Evolutionary conservation across 2,329 filamentous ascomycete genomes (phyloP), one percentile per base, ranked within the genome.

Genomic region (Fusarium pseudocircinatum): DNA sequence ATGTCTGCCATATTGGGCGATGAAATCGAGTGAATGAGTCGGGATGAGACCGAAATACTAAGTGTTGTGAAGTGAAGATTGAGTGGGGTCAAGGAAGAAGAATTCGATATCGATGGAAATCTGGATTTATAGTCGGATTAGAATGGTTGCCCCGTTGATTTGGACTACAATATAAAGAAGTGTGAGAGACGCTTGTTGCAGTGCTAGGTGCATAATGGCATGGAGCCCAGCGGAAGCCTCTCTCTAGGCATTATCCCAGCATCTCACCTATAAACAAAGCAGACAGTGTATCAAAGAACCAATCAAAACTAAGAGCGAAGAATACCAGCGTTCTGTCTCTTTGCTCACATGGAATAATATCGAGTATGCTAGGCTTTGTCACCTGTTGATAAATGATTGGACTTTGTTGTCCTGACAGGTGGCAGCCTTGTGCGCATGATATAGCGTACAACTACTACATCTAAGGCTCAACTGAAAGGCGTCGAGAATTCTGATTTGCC

Each of bases 261-360:
- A 13, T 12, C 36, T 37, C 3, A 13, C 30, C 36, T 37, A 34
- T 18, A n/a, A 47, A 74, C 47, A 73, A 71, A 73, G 50, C 22
- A 60, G 14, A 39, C 13, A 67, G 1, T 26, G n/a, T 13, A 16
- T 67, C 22, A 60, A 67, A 70, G 42, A 22, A 1, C 70, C 70
- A 67, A 68, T 60, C 26, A 57, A 22, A 39, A 11, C 2, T 2
- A 3, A 4, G 49, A 15, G 12, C 24, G 57, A 43, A 44, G 6
- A 43, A 26, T 16, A 15, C 10, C n/a, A 24, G 8, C 1, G 2
- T 30, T 8, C 12, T 30, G 14, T 24, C 5, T 13, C 26, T 50
- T 53, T 70, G 39, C 20, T 20, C n/a, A 30, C 13, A 16, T 7
- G n/a, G 9, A 0, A 14, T 6, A 1, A 13, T 10, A 0, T 65